Evolutionary conservation across 1,284 basidiomycete species (phyloP).

Genomic region (Heterobasidion occidentale): DNA sequence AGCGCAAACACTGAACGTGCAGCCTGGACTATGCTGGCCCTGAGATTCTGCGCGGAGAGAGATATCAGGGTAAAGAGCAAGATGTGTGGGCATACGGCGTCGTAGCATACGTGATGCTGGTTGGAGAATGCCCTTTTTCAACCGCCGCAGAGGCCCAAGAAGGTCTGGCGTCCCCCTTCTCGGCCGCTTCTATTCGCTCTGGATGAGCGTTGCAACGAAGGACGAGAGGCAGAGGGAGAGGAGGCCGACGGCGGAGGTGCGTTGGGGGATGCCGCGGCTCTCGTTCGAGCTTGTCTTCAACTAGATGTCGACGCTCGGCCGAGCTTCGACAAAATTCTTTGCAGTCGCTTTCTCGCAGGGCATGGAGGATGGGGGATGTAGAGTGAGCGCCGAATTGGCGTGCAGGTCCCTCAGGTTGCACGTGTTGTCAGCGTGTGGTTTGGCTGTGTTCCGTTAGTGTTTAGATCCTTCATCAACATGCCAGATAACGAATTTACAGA

Average conservation of each 20-base stretch:
- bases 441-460: background rate
- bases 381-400: background rate
- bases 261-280: slow-evolving; percentile 70
- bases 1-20: background rate
- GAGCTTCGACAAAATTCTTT: slow-evolving; percentile 74
- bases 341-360: slow-evolving; percentile 73
- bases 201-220: slow-evolving; percentile 70
- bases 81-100: slow-evolving; percentile 99
- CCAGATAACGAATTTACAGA: background rate
- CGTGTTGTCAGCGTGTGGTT: background rate
- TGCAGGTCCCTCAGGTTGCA: background rate
- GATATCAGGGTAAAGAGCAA: slow-evolving; percentile 94
- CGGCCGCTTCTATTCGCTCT: slow-evolving; percentile 66
- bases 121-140: slow-evolving; percentile 93
- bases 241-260: slow-evolving; percentile 76
- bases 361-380: slow-evolving; percentile 49
- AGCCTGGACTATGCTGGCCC: slow-evolving; percentile 97
- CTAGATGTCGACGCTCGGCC: slow-evolving; percentile 68
- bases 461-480: background rate
- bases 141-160: slow-evolving; percentile 80
- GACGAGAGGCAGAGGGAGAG: slow-evolving; percentile 60
- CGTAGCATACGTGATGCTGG: slow-evolving; percentile 91
- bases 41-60: slow-evolving; percentile 91
- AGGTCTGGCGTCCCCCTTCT: slow-evolving; percentile 68
- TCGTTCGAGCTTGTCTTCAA: slow-evolving; percentile 75